These are phyloP conservation scores for Pogostemon cablin DNA, from an alignment of 257 asterid species.

Conservation along the genomic window DNA sequence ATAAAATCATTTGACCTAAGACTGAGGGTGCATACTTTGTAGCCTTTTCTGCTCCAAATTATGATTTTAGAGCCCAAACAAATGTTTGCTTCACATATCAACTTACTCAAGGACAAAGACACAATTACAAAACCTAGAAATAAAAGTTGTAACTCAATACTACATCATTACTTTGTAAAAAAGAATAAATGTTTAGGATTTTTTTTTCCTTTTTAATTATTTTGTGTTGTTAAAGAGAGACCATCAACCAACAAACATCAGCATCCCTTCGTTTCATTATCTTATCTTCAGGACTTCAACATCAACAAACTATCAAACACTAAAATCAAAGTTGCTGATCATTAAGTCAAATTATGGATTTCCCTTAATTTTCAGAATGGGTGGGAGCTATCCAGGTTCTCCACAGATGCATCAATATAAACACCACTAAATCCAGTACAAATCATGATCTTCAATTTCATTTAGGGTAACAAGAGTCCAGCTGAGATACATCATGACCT, in stretches of 20 bases:
- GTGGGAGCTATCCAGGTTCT: not conserved
- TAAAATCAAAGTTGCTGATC: not conserved
- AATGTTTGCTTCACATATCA: not conserved
- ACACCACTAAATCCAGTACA: not conserved
- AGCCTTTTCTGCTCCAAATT: not conserved
- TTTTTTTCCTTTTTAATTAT: not conserved
- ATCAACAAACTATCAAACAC: not conserved
- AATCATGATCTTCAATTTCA: not conserved
- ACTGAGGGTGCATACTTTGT: not conserved
- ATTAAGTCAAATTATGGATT: not conserved
- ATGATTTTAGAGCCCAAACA: slow-evolving; percentile 4
- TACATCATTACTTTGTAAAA: not conserved
- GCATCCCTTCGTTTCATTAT: not conserved
- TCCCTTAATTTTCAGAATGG: not conserved
- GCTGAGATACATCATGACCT: slow-evolving; percentile 12
- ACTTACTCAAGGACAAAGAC: not conserved
- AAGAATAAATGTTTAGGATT: not conserved
- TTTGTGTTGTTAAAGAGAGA: slow-evolving; percentile 25
- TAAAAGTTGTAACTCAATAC: slow-evolving; percentile 1
- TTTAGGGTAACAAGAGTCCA: slow-evolving; percentile 2
- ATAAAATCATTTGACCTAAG: not conserved
- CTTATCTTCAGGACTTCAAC: not conserved
- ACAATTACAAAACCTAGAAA: not conserved
- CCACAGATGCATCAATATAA: not conserved
- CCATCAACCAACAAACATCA: slow-evolving; percentile 4